Base-by-base conservation (phyloP, 1,139 yeast genomes). In the Suhomyces yuchorum region DNA sequence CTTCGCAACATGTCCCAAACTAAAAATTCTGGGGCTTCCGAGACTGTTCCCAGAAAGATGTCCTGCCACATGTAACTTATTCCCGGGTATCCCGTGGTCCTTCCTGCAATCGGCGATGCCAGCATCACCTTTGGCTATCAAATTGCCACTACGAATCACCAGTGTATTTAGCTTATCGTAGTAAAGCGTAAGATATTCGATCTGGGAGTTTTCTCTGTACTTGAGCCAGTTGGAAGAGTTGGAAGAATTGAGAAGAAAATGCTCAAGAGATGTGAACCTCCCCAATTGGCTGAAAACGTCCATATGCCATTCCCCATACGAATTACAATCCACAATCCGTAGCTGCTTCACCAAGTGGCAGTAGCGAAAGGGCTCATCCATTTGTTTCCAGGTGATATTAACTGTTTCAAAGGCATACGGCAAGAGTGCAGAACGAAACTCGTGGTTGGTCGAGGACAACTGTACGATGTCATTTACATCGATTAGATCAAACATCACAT, bases 171-270 rank as follows among this genome's bases (percentile, higher is more conserved):
- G 23, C 30, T 42, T 48, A 20, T 48, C 51, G 33, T 30, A 48
- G 52, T 68, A 68, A 18, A 75, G 54, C 1, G 67, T 59, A 15
- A 75, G 49, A 9, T 52, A 40, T 11, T 35, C 53, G 26, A 71
- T 46, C 15, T 51, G 51, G 11, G 47, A 37, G 44, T 63, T 58
- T 2, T 46, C 26, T 43, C 76, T 52, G 56, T 73, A 73, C 50
- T 73, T 73, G 26, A 75, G 57, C 80, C 80, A 75, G 48, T 70
- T 66, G 2, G 78, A 68, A 33, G 75, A 70, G 47, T 66, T 72
- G 41, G 60, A 62, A 2, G 77, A 60, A 49, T 71, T 71, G 19
- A 75, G 59, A 4, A 57, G 51, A 6, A 73, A 54, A 22, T 51
- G 56, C 8, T 48, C 46, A 15, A 73, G 56, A 3, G 55, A 32